A percentile compares a stretch with the other conserved stretches of the same genome.
Evolutionary conservation across 805 yeast species (phyloP).

Genomic region (Schizosaccharomyces osmophilus): DNA sequence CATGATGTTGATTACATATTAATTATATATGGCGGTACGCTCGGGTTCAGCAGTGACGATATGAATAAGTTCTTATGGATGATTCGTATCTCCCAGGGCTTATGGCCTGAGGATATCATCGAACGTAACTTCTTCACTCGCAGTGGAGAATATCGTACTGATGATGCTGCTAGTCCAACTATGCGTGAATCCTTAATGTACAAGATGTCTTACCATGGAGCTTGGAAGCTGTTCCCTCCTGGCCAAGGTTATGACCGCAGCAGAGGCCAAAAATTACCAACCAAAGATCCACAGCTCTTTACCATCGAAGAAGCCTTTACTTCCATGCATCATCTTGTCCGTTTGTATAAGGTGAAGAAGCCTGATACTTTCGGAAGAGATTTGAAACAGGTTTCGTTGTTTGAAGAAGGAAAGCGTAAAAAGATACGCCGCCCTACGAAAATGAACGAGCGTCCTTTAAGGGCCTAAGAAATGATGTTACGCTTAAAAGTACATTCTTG

Average conservation of each 20-base stretch:
- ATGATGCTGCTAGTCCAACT: constrained; percentile 51
- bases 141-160: constrained; percentile 72
- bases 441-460: neutral
- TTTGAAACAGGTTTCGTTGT: constrained; percentile 8
- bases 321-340: constrained; percentile 85
- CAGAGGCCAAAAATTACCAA: neutral
- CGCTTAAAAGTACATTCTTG: neutral
- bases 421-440: neutral
- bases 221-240: constrained; percentile 42
- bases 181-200: constrained; percentile 84
- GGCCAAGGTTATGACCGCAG: constrained; percentile 12
- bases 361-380: constrained; percentile 71
- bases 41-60: constrained; percentile 92
- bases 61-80: constrained; percentile 93
- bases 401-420: constrained; percentile 6
- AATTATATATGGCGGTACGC: constrained; percentile 76
- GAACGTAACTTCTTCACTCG: constrained; percentile 69
- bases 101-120: constrained; percentile 94
- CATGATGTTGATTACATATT: constrained; percentile 90
- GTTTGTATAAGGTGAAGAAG: constrained; percentile 79
- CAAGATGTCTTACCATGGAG: constrained; percentile 78
- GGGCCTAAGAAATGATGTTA: neutral
- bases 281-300: constrained; percentile 25
- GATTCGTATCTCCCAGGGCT: constrained; percentile 95
- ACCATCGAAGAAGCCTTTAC: constrained; percentile 86